These are phyloP conservation scores for Yueomyces sinensis DNA, from an alignment of 805 yeast species.

Conservation along the genomic window DNA sequence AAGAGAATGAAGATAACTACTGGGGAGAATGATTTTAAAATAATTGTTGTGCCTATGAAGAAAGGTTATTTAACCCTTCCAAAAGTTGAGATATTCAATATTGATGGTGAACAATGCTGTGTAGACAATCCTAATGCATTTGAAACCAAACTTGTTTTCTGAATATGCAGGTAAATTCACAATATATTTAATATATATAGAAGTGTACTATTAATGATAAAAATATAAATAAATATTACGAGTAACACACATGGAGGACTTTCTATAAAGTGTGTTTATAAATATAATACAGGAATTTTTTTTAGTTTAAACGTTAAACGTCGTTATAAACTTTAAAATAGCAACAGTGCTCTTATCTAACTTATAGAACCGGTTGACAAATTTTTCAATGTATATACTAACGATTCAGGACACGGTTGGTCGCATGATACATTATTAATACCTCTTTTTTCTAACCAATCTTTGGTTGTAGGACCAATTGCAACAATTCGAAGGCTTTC, in stretches of 20 bases:
- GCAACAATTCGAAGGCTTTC: conserved; percentile 37
- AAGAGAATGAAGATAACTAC: conserved; percentile 38
- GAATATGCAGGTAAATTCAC: conserved; percentile 28
- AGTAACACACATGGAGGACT: no score
- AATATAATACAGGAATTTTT: neutral
- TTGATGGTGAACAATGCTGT: conserved; percentile 34
- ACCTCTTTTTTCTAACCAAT: conserved; percentile 38
- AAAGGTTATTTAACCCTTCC: conserved; percentile 68
- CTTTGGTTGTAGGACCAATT: conserved; percentile 84
- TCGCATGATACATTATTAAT: conserved; percentile 16
- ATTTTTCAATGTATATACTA: no score
- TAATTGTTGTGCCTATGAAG: conserved; percentile 59
- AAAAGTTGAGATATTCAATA: conserved; percentile 33
- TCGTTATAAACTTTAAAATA: no score
- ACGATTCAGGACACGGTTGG: neutral
- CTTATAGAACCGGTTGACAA: no score
- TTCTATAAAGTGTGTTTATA: neutral
- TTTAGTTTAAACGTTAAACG: no score
- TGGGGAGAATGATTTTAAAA: conserved; percentile 17
- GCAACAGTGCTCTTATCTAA: no score
- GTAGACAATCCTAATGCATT: conserved; percentile 54
- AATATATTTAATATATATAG: no score
- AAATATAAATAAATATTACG: no score
- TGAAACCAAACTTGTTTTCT: conserved; percentile 58
- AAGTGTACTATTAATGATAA: neutral